These are phyloP conservation scores for Fusarium denticulatum DNA, from an alignment of 2,329 filamentous ascomycete species.

Conservation along the genomic window DNA sequence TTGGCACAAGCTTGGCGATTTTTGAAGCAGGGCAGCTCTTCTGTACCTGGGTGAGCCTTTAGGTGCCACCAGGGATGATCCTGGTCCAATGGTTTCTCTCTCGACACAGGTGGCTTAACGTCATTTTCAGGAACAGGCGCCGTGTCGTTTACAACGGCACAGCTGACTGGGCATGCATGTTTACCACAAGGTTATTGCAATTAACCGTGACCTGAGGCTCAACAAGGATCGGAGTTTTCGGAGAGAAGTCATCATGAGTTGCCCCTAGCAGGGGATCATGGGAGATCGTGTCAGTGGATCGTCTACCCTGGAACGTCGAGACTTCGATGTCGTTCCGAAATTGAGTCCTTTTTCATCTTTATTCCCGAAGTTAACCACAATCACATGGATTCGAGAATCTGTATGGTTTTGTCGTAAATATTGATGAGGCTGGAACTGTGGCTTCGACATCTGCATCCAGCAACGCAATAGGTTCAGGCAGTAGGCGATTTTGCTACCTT, in stretches of 20 bases:
- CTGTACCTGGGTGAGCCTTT: slow-evolving; percentile 34
- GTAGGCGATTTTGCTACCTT: background rate
- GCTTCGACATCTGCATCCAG: background rate
- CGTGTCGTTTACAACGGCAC: slow-evolving; percentile 13
- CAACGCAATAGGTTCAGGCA: background rate
- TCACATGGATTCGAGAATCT: background rate
- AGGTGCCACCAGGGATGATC: slow-evolving; percentile 28
- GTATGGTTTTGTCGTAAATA: background rate
- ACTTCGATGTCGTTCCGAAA: background rate
- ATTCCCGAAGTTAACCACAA: too few relatives aligned
- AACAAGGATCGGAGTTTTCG: slow-evolving; percentile 12
- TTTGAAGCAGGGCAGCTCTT: slow-evolving; percentile 35
- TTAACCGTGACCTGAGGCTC: slow-evolving; percentile 15
- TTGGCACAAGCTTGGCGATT: slow-evolving; percentile 30
- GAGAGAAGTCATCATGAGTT: slow-evolving; percentile 26
- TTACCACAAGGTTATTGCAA: background rate
- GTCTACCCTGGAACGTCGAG: background rate
- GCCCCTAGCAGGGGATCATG: slow-evolving; percentile 26
- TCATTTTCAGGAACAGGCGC: slow-evolving; percentile 11
- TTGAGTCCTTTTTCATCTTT: background rate
- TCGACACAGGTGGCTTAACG: slow-evolving; percentile 17
- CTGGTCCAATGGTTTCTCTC: slow-evolving; percentile 30
- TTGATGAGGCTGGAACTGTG: background rate
- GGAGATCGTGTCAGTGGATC: background rate
- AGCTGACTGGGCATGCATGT: background rate